phyloP scores from a whole-genome alignment of 1,284 basidiomycete species.

The Gymnopus androsaceus region DNA sequence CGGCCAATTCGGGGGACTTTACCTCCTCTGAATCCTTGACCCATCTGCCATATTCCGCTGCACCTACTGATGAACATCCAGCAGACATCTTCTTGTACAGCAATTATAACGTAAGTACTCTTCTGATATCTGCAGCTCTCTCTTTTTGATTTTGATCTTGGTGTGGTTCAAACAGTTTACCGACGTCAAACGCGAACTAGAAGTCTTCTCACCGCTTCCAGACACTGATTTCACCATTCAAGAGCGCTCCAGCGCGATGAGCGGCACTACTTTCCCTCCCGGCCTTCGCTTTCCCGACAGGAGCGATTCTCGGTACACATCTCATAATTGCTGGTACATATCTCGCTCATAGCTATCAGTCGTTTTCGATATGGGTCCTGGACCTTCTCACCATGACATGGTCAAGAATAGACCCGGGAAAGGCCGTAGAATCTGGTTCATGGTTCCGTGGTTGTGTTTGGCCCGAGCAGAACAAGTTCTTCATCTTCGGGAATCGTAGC shows the following conservation, averaged over 20 bases:
- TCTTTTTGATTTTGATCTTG: slow-evolving; percentile 11
- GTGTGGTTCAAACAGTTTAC: too few species aligned
- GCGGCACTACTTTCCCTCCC: slow-evolving; percentile 78
- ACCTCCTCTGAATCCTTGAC: slow-evolving; percentile 63
- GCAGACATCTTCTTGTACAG: slow-evolving; percentile 82
- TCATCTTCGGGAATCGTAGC: slow-evolving; percentile 87
- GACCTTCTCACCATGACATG: slow-evolving; percentile 80
- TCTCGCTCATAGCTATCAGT: slow-evolving; percentile 86
- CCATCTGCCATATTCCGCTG: slow-evolving; percentile 75
- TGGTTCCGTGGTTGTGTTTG: slow-evolving; percentile 89
- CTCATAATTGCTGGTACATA: slow-evolving; percentile 90
- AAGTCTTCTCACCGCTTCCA: slow-evolving; percentile 79
- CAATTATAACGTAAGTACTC: slow-evolving; percentile 79
- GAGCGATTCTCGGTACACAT: slow-evolving; percentile 84
- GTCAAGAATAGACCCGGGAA: slow-evolving; percentile 83
- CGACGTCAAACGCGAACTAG: slow-evolving; percentile 90
- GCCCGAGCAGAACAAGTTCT: slow-evolving; percentile 76
- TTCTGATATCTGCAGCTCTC: slow-evolving; percentile 7
- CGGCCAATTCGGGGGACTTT: slow-evolving; percentile 36
- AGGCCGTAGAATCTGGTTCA: slow-evolving; percentile 76
- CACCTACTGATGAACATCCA: slow-evolving; percentile 72
- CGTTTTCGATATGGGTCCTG: slow-evolving; percentile 89
- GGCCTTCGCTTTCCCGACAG: slow-evolving; percentile 93
- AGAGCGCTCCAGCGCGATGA: slow-evolving; percentile 77
- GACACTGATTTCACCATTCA: slow-evolving; percentile 70